These are phyloP conservation scores for Colletotrichum noveboracense DNA, from an alignment of 2,329 filamentous ascomycete species.

Conservation along the genomic window DNA sequence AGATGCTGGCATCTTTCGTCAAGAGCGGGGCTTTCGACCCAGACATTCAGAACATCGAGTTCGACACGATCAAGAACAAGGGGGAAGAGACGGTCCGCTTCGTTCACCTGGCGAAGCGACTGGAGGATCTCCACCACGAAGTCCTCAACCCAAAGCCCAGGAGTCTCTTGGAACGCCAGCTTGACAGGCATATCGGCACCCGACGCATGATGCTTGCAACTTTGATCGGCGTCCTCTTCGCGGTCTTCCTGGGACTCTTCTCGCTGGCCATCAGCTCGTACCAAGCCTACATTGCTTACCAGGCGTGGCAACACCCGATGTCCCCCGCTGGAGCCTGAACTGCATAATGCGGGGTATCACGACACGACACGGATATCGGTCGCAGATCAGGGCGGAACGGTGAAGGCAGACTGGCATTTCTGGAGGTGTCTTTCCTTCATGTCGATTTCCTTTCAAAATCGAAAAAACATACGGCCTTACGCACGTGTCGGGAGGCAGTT, in stretches of 20 bases:
- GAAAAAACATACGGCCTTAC: not conserved
- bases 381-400: not conserved
- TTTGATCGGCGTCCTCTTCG: conserved; percentile 24
- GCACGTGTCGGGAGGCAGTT: not conserved
- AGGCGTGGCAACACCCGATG: conserved; percentile 26
- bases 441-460: not conserved
- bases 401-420: not conserved
- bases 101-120: conserved; percentile 15
- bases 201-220: conserved; percentile 30
- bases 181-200: conserved; percentile 25
- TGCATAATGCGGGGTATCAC: too few relatives aligned
- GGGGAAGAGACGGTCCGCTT: conserved; percentile 15
- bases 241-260: conserved; percentile 21
- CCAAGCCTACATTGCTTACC: conserved; percentile 27
- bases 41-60: conserved; percentile 12
- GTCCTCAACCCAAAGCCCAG: conserved; percentile 21
- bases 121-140: conserved; percentile 23
- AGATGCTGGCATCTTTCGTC: conserved; percentile 1
- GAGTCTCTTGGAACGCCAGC: conserved; percentile 17
- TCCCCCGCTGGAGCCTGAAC: not conserved
- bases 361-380: not conserved
- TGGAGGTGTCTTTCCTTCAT: not conserved
- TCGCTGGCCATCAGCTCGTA: conserved; percentile 20
- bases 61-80: not conserved
- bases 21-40: conserved; percentile 17